A percentile compares a stretch with the other conserved stretches of the same genome.
Conservation (phyloP, 2,329 filamentous ascomycete genomes). For the Harringtonia aguacate region DNA sequence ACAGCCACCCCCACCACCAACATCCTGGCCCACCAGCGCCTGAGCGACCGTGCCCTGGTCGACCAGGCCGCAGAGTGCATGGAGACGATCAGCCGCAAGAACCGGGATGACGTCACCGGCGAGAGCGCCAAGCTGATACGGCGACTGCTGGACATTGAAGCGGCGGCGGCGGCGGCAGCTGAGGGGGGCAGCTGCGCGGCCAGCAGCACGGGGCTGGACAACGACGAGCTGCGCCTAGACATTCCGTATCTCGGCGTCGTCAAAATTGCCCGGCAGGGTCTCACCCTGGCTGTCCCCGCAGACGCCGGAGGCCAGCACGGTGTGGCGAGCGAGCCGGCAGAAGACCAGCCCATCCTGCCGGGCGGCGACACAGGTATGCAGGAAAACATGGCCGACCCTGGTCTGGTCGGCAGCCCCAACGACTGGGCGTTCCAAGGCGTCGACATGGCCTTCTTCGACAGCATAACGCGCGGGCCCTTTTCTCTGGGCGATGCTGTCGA, state of each 20-base stretch:
- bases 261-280: slow-evolving; percentile 15
- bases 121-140: slow-evolving; percentile 22
- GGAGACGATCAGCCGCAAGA: slow-evolving; percentile 14
- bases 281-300: slow-evolving; percentile 2
- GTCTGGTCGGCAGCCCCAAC: slow-evolving; percentile 7
- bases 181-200: not conserved
- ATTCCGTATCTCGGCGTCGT: slow-evolving; percentile 31
- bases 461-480: slow-evolving; percentile 9
- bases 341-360: too few relatives aligned
- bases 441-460: slow-evolving; percentile 22
- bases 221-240: slow-evolving; percentile 17
- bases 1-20: slow-evolving; percentile 1
- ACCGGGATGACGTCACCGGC: slow-evolving; percentile 12
- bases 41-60: slow-evolving; percentile 28
- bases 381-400: too few relatives aligned
- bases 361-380: too few relatives aligned
- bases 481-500: too few relatives aligned
- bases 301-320: not conserved
- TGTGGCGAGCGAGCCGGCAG: not conserved
- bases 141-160: slow-evolving; percentile 27
- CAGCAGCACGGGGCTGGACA: not conserved
- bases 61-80: slow-evolving; percentile 24
- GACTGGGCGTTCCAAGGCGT: slow-evolving; percentile 23
- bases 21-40: slow-evolving; percentile 28
- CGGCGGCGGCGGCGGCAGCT: not conserved